These are phyloP conservation scores for Cicer cuneatum DNA, from an alignment of 306 rosid genomes.

Conservation along the genomic window DNA sequence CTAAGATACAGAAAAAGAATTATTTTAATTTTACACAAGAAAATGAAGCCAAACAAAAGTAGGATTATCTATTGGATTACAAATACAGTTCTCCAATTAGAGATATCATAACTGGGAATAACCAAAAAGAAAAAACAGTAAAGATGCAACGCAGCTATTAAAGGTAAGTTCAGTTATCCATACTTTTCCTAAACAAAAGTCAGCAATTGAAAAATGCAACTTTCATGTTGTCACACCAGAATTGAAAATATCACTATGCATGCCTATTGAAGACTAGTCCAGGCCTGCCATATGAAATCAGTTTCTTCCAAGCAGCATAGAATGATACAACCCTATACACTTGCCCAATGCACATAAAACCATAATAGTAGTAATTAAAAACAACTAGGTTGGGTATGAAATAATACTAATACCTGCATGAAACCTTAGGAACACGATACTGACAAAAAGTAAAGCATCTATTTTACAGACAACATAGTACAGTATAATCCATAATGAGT, in stretches of 20 bases:
- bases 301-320: slow-evolving; percentile 10
- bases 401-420: slow-evolving; percentile 8
- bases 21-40: slow-evolving; percentile 16
- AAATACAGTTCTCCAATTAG: slow-evolving; percentile 27
- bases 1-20: slow-evolving; percentile 1
- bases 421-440: slow-evolving; percentile 13
- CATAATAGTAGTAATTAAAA: slow-evolving; percentile 8
- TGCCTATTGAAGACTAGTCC: slow-evolving; percentile 2
- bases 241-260: slow-evolving; percentile 14
- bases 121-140: background rate
- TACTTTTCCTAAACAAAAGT: slow-evolving; percentile 11
- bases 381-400: background rate
- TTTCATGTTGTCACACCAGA: slow-evolving; percentile 1
- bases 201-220: slow-evolving; percentile 24
- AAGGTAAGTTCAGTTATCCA: slow-evolving; percentile 14
- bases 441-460: slow-evolving; percentile 22
- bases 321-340: slow-evolving; percentile 16
- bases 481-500: slow-evolving; percentile 24
- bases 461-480: slow-evolving; percentile 16
- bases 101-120: background rate
- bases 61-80: slow-evolving; percentile 23
- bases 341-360: slow-evolving; percentile 2
- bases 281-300: slow-evolving; percentile 29
- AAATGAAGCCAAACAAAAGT: slow-evolving; percentile 31
- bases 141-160: background rate